Conservation (phyloP, 2,329 filamentous ascomycete species). For the Aspergillus hiratsukae region DNA sequence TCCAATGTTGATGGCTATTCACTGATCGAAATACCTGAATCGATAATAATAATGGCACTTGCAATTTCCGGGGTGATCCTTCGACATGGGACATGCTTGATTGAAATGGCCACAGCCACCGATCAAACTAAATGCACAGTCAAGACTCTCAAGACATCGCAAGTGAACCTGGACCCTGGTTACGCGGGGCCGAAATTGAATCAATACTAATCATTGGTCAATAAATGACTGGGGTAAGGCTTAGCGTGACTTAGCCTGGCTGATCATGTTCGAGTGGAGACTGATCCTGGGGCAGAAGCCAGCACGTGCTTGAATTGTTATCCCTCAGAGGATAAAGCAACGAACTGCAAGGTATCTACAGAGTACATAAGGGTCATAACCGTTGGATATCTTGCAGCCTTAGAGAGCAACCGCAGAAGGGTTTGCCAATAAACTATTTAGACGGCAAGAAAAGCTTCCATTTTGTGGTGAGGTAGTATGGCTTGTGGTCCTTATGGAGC, state of each 20-base stretch:
- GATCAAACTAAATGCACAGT: neutral
- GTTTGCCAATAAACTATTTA: neutral
- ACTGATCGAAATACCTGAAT: neutral
- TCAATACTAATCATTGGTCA: neutral
- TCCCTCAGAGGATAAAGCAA: neutral
- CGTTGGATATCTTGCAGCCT: neutral
- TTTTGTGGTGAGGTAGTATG: too few species aligned
- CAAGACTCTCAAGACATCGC: neutral
- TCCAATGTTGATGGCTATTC: neutral
- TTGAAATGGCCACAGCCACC: neutral
- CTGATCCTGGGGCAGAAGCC: neutral
- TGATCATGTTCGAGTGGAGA: neutral
- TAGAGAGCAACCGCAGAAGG: neutral
- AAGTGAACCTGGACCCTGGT: neutral
- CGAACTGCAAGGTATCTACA: too few species aligned
- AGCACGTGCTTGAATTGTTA: neutral
- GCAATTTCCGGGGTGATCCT: too few species aligned
- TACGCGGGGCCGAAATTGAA: neutral
- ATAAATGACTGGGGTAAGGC: neutral
- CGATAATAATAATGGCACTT: neutral
- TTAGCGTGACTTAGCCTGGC: neutral
- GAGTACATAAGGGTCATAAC: too few species aligned
- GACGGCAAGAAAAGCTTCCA: neutral
- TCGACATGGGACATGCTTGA: neutral
- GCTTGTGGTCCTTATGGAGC: neutral